phyloP scores from a whole-genome alignment of 2,329 filamentous ascomycete species.

The Volutella citrinella region DNA sequence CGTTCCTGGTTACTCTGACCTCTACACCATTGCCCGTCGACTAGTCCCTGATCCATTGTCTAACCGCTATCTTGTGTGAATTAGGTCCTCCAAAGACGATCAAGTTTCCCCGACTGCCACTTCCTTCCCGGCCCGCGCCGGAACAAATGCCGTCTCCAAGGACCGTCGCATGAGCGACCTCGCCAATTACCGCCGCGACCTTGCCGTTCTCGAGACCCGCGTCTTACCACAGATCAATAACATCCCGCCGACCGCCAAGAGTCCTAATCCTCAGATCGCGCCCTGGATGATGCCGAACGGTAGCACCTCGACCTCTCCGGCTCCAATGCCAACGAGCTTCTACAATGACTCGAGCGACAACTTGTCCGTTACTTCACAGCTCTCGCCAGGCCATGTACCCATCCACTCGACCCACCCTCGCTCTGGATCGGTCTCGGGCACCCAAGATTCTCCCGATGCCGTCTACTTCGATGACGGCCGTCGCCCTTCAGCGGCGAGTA shows the following conservation, averaged over 20 bases:
- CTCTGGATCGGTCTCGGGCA: slow-evolving; percentile 35
- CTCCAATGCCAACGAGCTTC: slow-evolving; percentile 55
- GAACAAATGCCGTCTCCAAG: slow-evolving; percentile 41
- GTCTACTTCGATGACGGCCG: slow-evolving; percentile 68
- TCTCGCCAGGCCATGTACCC: slow-evolving; percentile 68
- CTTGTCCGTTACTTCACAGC: slow-evolving; percentile 57
- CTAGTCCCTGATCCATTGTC: slow-evolving; percentile 7
- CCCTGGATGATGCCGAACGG: slow-evolving; percentile 55
- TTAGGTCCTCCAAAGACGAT: slow-evolving; percentile 35
- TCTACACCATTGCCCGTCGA: slow-evolving; percentile 5
- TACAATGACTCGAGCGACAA: slow-evolving; percentile 76
- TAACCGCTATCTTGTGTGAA: slow-evolving; percentile 17
- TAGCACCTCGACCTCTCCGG: slow-evolving; percentile 33
- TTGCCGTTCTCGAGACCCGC: slow-evolving; percentile 63
- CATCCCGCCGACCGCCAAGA: slow-evolving; percentile 44
- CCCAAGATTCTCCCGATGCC: slow-evolving; percentile 60
- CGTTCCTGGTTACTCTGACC: slow-evolving; percentile 12
- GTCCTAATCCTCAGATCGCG: slow-evolving; percentile 50
- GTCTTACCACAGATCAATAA: slow-evolving; percentile 59
- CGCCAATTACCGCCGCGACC: slow-evolving; percentile 68
- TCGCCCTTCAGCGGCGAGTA: slow-evolving; percentile 83
- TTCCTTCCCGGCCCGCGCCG: slow-evolving; percentile 40
- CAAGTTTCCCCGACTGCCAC: slow-evolving; percentile 51
- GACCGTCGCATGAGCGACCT: slow-evolving; percentile 60
- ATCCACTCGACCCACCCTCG: slow-evolving; percentile 17